These are phyloP conservation scores for Brassica incana DNA, from an alignment of 345 rosid species.

Conservation along the genomic window DNA sequence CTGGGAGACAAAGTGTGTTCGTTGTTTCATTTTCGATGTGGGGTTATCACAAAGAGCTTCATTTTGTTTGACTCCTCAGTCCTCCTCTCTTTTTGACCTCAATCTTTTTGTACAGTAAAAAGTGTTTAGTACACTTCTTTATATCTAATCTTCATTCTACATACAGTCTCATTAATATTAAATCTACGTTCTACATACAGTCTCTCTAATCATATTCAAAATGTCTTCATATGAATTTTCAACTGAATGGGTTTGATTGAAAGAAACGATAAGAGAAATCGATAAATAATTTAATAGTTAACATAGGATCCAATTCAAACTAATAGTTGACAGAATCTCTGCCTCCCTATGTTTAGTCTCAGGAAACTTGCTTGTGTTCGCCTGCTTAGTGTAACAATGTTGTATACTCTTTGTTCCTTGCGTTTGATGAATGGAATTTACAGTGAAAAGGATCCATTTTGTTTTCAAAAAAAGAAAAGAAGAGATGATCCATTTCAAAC, in stretches of 20 bases:
- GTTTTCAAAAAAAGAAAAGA: too few relatives aligned
- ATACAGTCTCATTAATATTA: constrained; percentile 20
- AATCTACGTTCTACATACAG: constrained; percentile 28
- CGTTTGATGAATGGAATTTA: too few relatives aligned
- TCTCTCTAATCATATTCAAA: neutral
- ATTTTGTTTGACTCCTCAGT: constrained; percentile 47
- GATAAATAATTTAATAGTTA: neutral
- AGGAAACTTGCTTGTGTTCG: too few relatives aligned
- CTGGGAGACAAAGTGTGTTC: constrained; percentile 10
- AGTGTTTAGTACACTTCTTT: constrained; percentile 25
- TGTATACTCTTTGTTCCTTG: too few relatives aligned
- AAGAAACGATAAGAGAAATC: neutral
- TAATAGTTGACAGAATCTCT: too few relatives aligned
- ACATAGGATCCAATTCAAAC: neutral
- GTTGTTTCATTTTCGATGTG: constrained; percentile 57
- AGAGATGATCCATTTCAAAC: neutral
- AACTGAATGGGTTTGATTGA: neutral
- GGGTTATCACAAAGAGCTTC: constrained; percentile 41
- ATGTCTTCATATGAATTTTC: neutral
- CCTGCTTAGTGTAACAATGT: too few relatives aligned
- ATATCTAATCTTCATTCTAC: constrained; percentile 20
- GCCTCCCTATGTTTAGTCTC: too few relatives aligned
- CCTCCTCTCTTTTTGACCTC: constrained; percentile 54
- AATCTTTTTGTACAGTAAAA: constrained; percentile 33
- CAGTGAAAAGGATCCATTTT: too few relatives aligned